phyloP scores from a whole-genome alignment of 106 monocot genomes.

The Vanilla planifolia region DNA sequence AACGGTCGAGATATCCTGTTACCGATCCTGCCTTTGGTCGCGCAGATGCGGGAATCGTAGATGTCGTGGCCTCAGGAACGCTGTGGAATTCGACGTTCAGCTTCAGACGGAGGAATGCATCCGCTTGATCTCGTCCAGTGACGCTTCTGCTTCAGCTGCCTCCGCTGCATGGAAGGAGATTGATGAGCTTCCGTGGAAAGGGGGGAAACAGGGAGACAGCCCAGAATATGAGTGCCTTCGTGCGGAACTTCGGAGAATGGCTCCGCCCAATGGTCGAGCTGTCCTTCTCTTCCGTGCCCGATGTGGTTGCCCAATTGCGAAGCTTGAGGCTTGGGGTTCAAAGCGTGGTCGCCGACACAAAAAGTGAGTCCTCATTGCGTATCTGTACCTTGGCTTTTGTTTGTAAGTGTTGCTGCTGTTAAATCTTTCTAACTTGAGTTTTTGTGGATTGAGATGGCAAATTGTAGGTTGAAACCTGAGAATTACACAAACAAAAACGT shows the following conservation, averaged over 20 bases:
- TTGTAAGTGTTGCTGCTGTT: too few species aligned
- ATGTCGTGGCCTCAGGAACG: conserved; percentile 61
- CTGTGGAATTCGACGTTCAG: conserved; percentile 82
- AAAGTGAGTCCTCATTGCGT: conserved; percentile 30
- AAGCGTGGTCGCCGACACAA: conserved; percentile 39
- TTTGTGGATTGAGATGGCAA: too few species aligned
- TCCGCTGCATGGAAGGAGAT: conserved; percentile 64
- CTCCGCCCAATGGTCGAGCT: conserved; percentile 75
- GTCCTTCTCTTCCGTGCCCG: conserved; percentile 72
- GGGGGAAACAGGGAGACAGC: conserved; percentile 73
- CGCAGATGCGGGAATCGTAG: conserved; percentile 50
- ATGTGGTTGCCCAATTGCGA: conserved; percentile 69
- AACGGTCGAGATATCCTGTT: conserved; percentile 20
- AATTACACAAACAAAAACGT: too few species aligned
- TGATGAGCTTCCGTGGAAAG: conserved; percentile 84
- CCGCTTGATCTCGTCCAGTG: conserved; percentile 5
- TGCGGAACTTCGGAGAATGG: conserved; percentile 69
- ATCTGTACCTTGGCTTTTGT: conserved; percentile 1
- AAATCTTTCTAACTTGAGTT: too few species aligned
- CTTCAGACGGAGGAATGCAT: conserved; percentile 67
- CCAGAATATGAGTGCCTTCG: conserved; percentile 87
- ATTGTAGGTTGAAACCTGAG: too few species aligned
- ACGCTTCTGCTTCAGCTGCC: not conserved
- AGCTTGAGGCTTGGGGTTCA: conserved; percentile 63
- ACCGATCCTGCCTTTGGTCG: conserved; percentile 1